A percentile compares a stretch with the other conserved stretches of the same genome.
phyloP scores from a whole-genome alignment of 257 asterid genomes.

The Nyctanthes arbortristis region DNA sequence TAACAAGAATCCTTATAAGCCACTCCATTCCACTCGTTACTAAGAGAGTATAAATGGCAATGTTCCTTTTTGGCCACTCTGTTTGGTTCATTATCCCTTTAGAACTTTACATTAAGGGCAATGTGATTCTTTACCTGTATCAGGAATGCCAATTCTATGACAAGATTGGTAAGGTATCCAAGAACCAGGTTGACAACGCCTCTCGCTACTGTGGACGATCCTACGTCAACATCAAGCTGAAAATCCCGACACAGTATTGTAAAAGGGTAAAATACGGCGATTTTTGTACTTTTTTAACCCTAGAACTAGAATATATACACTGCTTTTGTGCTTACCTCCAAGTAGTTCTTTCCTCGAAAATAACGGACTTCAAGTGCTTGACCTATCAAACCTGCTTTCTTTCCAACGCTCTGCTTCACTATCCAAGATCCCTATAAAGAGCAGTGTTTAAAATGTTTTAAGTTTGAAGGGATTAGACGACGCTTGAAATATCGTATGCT shows the following conservation, averaged over 20 bases:
- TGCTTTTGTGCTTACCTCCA: conserved; percentile 61
- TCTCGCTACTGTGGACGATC: conserved; percentile 89
- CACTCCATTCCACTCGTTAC: not conserved
- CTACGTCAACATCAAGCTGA: conserved; percentile 79
- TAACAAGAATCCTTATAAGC: too few species aligned
- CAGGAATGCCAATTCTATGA: conserved; percentile 89
- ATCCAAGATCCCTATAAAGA: conserved; percentile 89
- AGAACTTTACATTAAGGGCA: not conserved
- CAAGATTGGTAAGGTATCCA: conserved; percentile 86
- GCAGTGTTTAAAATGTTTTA: not conserved
- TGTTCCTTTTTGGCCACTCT: not conserved
- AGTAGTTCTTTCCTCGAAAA: conserved; percentile 83
- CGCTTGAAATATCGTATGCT: not conserved
- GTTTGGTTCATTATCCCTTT: not conserved
- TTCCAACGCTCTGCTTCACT: conserved; percentile 94
- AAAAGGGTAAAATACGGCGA: not conserved
- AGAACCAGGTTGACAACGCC: conserved; percentile 88
- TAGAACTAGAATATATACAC: not conserved
- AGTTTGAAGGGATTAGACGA: not conserved
- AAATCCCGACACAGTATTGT: conserved; percentile 1
- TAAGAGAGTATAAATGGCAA: not conserved
- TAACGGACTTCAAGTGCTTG: conserved; percentile 82
- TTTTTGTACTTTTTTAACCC: not conserved
- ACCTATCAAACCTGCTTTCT: conserved; percentile 83
- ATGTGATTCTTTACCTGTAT: conserved; percentile 60